Evolutionary conservation across 805 yeast genomes (phyloP).

Genomic region (Cyberlindnera xishuangbannaensis): DNA sequence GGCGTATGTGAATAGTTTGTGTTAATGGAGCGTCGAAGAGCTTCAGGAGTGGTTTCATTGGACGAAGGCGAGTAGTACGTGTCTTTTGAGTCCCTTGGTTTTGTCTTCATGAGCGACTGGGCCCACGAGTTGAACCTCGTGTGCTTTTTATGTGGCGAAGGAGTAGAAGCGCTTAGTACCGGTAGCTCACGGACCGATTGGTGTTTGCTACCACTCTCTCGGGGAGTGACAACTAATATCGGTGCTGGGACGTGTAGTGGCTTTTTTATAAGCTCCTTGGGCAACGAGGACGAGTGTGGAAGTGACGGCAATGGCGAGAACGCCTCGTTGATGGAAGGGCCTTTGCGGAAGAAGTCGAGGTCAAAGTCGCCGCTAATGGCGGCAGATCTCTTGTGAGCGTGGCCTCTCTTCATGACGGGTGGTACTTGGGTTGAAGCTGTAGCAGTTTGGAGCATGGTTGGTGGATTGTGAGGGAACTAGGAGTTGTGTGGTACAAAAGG

Average conservation of each 20-base stretch:
- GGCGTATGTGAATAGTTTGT: conserved; percentile 7
- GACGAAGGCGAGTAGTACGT: conserved; percentile 15
- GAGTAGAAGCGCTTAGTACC: conserved; percentile 10
- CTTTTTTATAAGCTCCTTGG: conserved; percentile 6
- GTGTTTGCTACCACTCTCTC: conserved; percentile 1
- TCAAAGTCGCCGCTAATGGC: conserved; percentile 88
- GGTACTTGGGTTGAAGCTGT: conserved; percentile 10
- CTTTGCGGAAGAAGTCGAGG: conserved; percentile 19
- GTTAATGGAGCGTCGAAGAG: conserved; percentile 7
- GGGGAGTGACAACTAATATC: conserved; percentile 14
- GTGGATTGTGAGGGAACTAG: not conserved
- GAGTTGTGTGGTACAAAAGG: no score
- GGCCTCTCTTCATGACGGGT: conserved; percentile 42
- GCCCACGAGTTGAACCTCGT: conserved; percentile 36
- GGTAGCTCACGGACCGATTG: not conserved
- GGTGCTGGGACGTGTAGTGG: conserved; percentile 7
- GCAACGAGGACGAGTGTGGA: conserved; percentile 8
- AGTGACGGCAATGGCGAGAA: conserved; percentile 3
- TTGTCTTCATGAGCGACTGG: conserved; percentile 24
- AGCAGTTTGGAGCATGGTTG: conserved; percentile 18
- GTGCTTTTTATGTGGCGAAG: conserved; percentile 25
- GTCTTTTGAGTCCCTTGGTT: conserved; percentile 4
- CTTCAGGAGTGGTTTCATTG: conserved; percentile 25
- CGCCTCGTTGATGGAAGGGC: conserved; percentile 18
- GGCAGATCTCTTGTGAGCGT: conserved; percentile 79